Conservation (phyloP, 257 asterid species). For the Nicotiana knightiana region DNA sequence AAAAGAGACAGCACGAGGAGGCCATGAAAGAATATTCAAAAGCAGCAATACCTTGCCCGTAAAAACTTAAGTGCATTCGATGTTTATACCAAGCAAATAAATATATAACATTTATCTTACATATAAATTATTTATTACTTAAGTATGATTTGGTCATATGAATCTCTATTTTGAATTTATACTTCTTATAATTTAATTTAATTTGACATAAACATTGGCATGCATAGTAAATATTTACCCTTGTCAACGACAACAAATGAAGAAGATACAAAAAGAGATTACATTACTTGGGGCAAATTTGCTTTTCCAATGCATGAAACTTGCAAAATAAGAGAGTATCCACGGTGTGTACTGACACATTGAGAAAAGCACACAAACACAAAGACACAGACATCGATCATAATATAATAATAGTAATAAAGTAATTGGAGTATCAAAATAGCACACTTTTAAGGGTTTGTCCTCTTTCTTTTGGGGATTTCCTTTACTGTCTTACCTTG, state of each 20-base stretch:
- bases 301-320: conserved; percentile 3
- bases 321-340: not conserved
- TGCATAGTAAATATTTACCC: too few relatives aligned
- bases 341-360: not conserved
- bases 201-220: too few relatives aligned
- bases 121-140: too few relatives aligned
- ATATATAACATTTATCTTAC: too few relatives aligned
- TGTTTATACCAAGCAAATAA: too few relatives aligned
- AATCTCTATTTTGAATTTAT: too few relatives aligned
- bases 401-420: not conserved
- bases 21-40: too few relatives aligned
- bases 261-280: not conserved
- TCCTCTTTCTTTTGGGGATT: conserved; percentile 24
- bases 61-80: too few relatives aligned
- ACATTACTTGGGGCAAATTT: not conserved
- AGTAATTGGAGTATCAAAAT: not conserved
- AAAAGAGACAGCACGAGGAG: too few relatives aligned
- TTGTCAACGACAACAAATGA: not conserved
- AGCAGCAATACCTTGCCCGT: too few relatives aligned
- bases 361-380: not conserved
- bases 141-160: too few relatives aligned
- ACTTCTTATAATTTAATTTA: too few relatives aligned
- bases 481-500: not conserved
- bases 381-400: not conserved
- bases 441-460: not conserved